Conservation (phyloP, 495 filamentous ascomycete species). For the Xylaria palmicola region DNA sequence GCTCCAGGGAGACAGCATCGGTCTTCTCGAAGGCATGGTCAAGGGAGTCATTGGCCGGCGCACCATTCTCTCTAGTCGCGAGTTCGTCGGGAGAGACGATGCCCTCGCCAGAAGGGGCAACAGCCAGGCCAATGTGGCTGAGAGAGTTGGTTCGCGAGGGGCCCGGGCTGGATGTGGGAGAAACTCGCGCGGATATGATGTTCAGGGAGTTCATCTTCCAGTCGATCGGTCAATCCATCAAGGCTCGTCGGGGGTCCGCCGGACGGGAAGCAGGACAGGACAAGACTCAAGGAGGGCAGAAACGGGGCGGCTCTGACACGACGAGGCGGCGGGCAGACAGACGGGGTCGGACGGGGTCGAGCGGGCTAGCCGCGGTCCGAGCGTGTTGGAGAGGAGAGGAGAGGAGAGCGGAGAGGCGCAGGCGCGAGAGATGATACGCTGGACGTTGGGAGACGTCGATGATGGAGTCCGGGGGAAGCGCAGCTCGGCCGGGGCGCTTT, state of each 20-base stretch:
- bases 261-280: constrained; percentile 14
- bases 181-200: constrained; percentile 84
- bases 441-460: background rate
- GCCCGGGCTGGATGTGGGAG: constrained; percentile 52
- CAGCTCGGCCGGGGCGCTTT: background rate
- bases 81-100: constrained; percentile 29
- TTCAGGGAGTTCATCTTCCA: constrained; percentile 96
- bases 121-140: constrained; percentile 51
- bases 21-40: constrained; percentile 25
- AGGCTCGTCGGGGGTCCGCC: constrained; percentile 27
- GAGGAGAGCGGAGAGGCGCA: no score
- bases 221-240: constrained; percentile 50
- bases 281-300: constrained; percentile 6
- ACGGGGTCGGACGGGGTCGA: background rate
- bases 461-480: constrained; percentile 6
- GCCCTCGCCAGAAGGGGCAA: constrained; percentile 44
- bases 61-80: constrained; percentile 35
- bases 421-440: no score
- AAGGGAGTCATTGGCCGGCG: constrained; percentile 30
- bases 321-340: background rate
- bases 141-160: constrained; percentile 68
- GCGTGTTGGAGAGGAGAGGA: no score
- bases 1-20: constrained; percentile 22
- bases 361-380: background rate
- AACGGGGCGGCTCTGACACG: background rate